Evolutionary conservation across 805 yeast species (phyloP), one percentile per base, ranked within the genome.

Genomic region (Cyberlindnera xylosilytica): DNA sequence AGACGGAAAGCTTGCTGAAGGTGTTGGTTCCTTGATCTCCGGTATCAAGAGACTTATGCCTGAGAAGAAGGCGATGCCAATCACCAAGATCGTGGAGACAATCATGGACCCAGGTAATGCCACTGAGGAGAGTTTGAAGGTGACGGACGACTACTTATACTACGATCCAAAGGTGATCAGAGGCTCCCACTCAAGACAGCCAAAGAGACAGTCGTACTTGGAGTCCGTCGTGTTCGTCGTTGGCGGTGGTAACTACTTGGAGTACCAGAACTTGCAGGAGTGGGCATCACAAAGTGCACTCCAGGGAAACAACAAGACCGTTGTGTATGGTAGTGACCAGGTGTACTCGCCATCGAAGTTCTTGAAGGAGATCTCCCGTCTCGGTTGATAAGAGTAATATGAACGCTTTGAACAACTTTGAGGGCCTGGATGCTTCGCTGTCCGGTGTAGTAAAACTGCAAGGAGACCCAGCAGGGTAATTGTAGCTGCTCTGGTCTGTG

Each of bases 211-310:
- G 52, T 69, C 82, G 10, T 88, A 87, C 62, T 80, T 79, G 45
- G 93, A 88, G 52, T 79, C 95, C 2, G 68, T 87, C 38, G 96
- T 93, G 17, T 93, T 93, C 62, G 87, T 90, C 39, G 90, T 93
- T 42, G 99, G 99, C 20, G 99, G 99, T 27, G 98, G 98, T 36
- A 90, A 87, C 63, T 93, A 89, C 61, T 68, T 87, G 49, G 99
- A 93, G 66, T 93, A 91, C 61, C 95, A 90, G 46, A 91, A 91
- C 58, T 74, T 93, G 57, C 95, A 87, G 63, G 96, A 90, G 62
- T 90, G 96, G 95, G 78, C 79, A 0, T 52, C 68, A 34, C 60
- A 49, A 34, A 59, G 57, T 30, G 52, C 68, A 5, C 66, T 61
- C 38, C 57, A 65, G 35, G 70, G 66, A 37, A 63, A 60, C 34